A percentile compares a stretch with the other conserved stretches of the same genome.
These are phyloP conservation scores for Phaseolus lunatus DNA, from an alignment of 306 rosid species.

Conservation along the genomic window DNA sequence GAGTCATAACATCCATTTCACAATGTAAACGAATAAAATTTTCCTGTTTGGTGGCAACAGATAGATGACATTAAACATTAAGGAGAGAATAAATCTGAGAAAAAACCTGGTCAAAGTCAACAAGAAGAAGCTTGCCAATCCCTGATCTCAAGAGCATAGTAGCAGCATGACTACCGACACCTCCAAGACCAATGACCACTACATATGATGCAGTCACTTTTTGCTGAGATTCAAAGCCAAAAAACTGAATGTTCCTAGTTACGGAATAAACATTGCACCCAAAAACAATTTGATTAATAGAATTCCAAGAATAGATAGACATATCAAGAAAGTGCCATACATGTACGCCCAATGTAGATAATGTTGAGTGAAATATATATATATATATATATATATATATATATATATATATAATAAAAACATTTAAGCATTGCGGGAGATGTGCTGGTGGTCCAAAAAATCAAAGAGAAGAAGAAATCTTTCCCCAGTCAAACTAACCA, in stretches of 20 bases:
- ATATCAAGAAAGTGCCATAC: slow-evolving; percentile 6
- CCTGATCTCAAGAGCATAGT: slow-evolving; percentile 93
- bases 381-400: neutral
- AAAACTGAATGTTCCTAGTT: slow-evolving; percentile 89
- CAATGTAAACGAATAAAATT: neutral
- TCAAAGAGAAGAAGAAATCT: slow-evolving; percentile 18
- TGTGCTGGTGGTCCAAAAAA: neutral
- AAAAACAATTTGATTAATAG: slow-evolving; percentile 35
- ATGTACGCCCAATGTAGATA: slow-evolving; percentile 4
- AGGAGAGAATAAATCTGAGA: slow-evolving; percentile 34
- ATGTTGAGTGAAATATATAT: slow-evolving; percentile 5
- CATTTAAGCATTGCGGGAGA: slow-evolving; percentile 11
- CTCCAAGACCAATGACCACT: slow-evolving; percentile 98
- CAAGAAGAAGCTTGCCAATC: slow-evolving; percentile 92
- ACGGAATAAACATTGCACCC: slow-evolving; percentile 38
- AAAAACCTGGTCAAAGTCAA: slow-evolving; percentile 96
- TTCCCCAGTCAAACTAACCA: neutral
- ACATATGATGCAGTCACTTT: slow-evolving; percentile 86
- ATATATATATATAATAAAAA: neutral
- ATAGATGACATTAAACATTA: slow-evolving; percentile 14
- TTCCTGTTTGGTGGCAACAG: slow-evolving; percentile 8
- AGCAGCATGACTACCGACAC: slow-evolving; percentile 98
- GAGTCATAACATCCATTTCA: slow-evolving; percentile 21
- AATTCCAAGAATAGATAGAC: slow-evolving; percentile 25
- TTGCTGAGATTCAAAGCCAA: slow-evolving; percentile 79